phyloP scores from a whole-genome alignment of 305 asterid genomes.

The Fraxinus albicans region DNA sequence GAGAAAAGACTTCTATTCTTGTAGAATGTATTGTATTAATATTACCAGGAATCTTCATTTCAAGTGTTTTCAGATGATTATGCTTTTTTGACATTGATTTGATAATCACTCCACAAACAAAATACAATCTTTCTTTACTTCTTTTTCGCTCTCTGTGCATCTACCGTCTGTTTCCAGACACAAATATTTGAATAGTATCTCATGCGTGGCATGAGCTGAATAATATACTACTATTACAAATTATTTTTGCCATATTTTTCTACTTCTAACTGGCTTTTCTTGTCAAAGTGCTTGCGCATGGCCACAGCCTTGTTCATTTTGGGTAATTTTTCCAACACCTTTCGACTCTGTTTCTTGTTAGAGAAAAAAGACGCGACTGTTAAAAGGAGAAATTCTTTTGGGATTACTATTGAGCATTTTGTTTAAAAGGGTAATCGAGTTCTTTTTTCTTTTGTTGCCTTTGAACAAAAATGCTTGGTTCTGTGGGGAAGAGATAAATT shows the following conservation, averaged over 20 bases:
- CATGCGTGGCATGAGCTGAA: slow-evolving; percentile 26
- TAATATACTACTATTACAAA: slow-evolving; percentile 17
- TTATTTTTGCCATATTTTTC: slow-evolving; percentile 14
- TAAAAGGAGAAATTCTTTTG: slow-evolving; percentile 10
- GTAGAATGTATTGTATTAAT: slow-evolving; percentile 18
- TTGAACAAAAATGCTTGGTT: slow-evolving; percentile 27
- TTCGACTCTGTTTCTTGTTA: slow-evolving; percentile 24
- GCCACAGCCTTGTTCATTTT: slow-evolving; percentile 23
- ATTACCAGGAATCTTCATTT: slow-evolving; percentile 21
- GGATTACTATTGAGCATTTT: slow-evolving; percentile 21
- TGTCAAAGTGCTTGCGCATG: slow-evolving; percentile 40
- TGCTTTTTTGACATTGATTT: slow-evolving; percentile 8
- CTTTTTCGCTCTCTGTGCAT: slow-evolving; percentile 35
- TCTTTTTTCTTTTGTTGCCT: background rate
- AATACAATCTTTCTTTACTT: slow-evolving; percentile 25
- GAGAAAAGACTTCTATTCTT: slow-evolving; percentile 3
- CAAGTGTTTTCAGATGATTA: slow-evolving; percentile 20
- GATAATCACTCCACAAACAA: slow-evolving; percentile 21
- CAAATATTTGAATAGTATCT: slow-evolving; percentile 26
- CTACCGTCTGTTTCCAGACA: slow-evolving; percentile 47
- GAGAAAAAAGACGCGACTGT: slow-evolving; percentile 30
- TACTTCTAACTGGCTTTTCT: slow-evolving; percentile 37
- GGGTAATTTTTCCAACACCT: slow-evolving; percentile 27
- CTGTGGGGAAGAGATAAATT: slow-evolving; percentile 22
- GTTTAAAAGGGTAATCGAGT: slow-evolving; percentile 14